Conservation (phyloP, 495 filamentous ascomycete genomes). For the Penicillium lagena region DNA sequence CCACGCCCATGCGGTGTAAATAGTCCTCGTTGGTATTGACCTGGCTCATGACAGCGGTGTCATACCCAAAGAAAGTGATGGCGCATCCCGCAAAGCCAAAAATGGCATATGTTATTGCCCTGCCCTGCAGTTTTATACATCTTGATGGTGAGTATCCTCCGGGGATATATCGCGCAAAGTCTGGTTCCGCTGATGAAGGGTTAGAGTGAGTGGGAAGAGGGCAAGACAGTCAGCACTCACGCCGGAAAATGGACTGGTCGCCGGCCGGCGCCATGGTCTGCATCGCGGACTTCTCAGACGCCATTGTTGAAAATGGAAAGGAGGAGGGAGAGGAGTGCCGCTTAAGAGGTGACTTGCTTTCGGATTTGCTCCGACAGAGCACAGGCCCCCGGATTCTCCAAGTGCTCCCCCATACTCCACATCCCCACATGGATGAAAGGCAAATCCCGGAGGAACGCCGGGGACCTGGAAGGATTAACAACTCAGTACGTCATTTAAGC, state of each 20-base stretch:
- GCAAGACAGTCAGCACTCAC: not conserved
- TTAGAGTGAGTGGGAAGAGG: not conserved
- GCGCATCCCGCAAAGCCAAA: slow-evolving; percentile 13
- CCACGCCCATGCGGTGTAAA: slow-evolving; percentile 17
- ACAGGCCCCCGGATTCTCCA: not conserved
- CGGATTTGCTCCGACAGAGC: not conserved
- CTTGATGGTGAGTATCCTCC: slow-evolving; percentile 17
- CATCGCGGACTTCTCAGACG: too few species aligned
- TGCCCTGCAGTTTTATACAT: slow-evolving; percentile 16
- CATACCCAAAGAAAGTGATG: slow-evolving; percentile 35
- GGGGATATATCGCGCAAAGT: slow-evolving; percentile 12
- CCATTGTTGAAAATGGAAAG: too few species aligned
- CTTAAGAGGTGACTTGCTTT: not conserved
- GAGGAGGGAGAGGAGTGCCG: too few species aligned
- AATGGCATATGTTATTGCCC: slow-evolving; percentile 15
- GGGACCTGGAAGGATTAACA: too few species aligned
- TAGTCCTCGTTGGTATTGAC: slow-evolving; percentile 32
- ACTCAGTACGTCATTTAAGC: too few species aligned
- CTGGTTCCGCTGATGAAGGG: slow-evolving; percentile 5
- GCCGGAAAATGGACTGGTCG: slow-evolving; percentile 3
- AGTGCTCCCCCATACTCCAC: not conserved
- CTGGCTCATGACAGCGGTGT: slow-evolving; percentile 31
- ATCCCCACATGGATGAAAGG: too few species aligned
- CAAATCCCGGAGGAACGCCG: too few species aligned
- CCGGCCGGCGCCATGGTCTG: too few species aligned